Base-by-base conservation (phyloP, 1,139 yeast species). In the Kodamaea ohmeri region DNA sequence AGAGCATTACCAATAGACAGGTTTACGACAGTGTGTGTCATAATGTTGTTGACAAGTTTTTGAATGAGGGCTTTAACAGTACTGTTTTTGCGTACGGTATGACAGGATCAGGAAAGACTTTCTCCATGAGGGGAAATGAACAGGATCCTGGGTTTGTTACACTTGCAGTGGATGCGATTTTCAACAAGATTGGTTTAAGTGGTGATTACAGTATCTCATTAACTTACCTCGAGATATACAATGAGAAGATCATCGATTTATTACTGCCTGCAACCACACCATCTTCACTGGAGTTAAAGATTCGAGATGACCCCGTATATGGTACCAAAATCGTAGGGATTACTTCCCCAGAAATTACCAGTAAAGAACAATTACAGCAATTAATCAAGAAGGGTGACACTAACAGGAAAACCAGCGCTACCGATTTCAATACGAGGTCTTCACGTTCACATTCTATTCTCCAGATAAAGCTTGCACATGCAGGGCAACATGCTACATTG, bases 51-150 rank as follows among this genome's bases (percentile, higher is more conserved):
- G 63, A 71, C 18, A 77, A 81, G 44, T 81, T 87, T 41, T 65
- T 88, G 47, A 47, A 61, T 31, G 81, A 82, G 25, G 96, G 96
- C 0, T 89, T 67, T 57, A 88, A 89, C 54, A 95, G 92, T 7
- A 90, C 96, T 0, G 81, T 90, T 1, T 88, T 90, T 60, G 96
- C 96, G 2, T 88, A 89, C 55, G 95, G 96, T 35, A 86, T 86
- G 90, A 88, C 97, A 0, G 97, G 97, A 0, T 87, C 96, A 1
- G 97, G 97, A 22, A 90, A 90, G 58, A 90, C 97, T 0, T 84
- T 78, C 55, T 83, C 95, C 2, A 88, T 90, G 96, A 84, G 84
- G 47, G 96, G 96, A 24, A 67, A 73, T 9, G 67, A 63, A 0
- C 49, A 56, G 1, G 88, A 85, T 48, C 83, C 86, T 0, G 97